Evolutionary conservation across 768 basidiomycete genomes (phyloP).

Genomic region (Boletus rufocinnamomeus): DNA sequence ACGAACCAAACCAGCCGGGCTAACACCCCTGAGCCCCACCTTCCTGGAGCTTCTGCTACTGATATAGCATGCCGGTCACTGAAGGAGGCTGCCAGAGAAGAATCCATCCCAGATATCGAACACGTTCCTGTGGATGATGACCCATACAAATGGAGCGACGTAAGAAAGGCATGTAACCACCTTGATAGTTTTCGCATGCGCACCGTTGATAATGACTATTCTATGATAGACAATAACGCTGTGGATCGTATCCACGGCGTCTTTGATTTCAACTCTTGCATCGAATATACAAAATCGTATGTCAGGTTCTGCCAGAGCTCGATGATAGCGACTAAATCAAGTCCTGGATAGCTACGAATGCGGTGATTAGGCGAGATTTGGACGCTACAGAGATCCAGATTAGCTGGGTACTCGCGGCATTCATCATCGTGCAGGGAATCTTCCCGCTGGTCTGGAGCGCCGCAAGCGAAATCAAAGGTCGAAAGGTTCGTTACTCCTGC

Average conservation of each 20-base stretch:
- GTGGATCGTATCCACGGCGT: conserved; percentile 30
- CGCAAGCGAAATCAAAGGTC: conserved; percentile 72
- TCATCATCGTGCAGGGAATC: conserved; percentile 70
- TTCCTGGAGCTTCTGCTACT: conserved; percentile 1
- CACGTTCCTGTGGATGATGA: conserved; percentile 52
- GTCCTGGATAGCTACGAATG: conserved; percentile 54
- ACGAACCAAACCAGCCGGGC: background rate
- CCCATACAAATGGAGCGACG: conserved; percentile 57
- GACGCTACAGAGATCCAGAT: conserved; percentile 62
- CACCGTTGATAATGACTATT: background rate
- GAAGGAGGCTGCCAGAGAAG: conserved; percentile 6
- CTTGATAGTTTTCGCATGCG: background rate
- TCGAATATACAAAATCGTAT: conserved; percentile 34
- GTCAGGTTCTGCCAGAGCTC: conserved; percentile 5
- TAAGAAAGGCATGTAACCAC: conserved; percentile 50
- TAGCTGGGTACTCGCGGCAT: conserved; percentile 68
- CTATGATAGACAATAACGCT: conserved; percentile 24
- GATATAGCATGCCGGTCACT: conserved; percentile 3
- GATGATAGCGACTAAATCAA: background rate
- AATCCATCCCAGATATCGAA: conserved; percentile 35
- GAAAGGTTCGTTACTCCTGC: conserved; percentile 50
- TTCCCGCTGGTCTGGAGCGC: conserved; percentile 70
- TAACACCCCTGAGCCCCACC: background rate
- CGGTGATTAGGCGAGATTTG: conserved; percentile 58
- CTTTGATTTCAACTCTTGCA: conserved; percentile 27